Evolutionary conservation across 805 yeast species (phyloP), one percentile per base, ranked within the genome.

Genomic region (Saccharomycopsis sp.): DNA sequence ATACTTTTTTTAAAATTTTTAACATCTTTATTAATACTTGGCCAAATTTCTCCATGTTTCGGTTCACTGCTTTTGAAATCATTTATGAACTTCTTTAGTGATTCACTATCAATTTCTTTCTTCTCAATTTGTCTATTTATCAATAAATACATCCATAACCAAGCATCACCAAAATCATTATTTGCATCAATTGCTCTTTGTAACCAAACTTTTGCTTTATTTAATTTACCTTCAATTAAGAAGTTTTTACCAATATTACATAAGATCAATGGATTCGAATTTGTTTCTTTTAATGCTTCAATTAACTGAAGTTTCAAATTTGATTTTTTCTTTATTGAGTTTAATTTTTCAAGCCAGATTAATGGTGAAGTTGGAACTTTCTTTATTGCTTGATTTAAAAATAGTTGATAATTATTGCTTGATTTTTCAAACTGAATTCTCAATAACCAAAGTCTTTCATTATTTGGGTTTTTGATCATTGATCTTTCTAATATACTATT

Each of bases 401-500:
- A 51, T 23, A 8, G 26, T 23, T 23, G 54, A 6, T 52, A 25
- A 45, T 79, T 77, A 0, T 69, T 64, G 3, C 64, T 57, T 20
- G 67, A 44, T 26, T 58, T 52, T 53, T 88, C 96, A 30, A 87
- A 58, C 18, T 62, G 50, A 13, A 82, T 64, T 47, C 74, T 71
- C 15, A 70, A 78, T 5, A 66, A 50, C 76, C 84, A 77, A 2
- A 88, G 49, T n/a, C 43, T 38, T 23, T 73, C 82, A 29, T 60
- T 59, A 4, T 59, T 51, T 0, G 78, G 73, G 41, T 69, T 71
- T 20, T 63, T 61, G 13, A 75, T 47, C 5, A 82, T 54, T 0
- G 82, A 92, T 20, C 74, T 61, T 49, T 86, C 96, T 18, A 87
- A 58, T 1, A 70, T 63, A 0, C 95, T 76, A 45, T 95, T 70